phyloP scores from a whole-genome alignment of 352 stramenopile genomes.

The Pythium scleroteichum region DNA sequence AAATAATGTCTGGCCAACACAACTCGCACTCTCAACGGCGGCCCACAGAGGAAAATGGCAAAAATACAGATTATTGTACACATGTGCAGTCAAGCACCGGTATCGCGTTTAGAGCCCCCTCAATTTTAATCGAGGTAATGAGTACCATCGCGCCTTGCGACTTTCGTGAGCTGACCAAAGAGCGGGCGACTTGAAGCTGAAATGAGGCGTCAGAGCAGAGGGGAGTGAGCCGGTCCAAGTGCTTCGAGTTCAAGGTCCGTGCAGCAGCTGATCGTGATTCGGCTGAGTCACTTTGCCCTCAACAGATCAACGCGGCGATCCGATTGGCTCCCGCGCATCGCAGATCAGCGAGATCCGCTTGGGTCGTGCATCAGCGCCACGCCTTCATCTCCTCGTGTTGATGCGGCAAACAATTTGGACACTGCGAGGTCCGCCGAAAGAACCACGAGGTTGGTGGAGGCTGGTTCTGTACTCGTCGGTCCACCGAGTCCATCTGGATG shows the following conservation, averaged over 20 bases:
- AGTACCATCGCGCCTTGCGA: no score
- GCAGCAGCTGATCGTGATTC: background rate
- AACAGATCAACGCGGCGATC: background rate
- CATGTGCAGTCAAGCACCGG: background rate
- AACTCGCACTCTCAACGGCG: background rate
- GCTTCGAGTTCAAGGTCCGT: background rate
- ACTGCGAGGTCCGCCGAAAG: no score
- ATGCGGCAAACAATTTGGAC: background rate
- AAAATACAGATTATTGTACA: background rate
- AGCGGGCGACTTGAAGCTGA: background rate
- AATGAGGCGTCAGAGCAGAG: background rate
- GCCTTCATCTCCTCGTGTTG: background rate
- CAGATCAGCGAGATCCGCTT: background rate
- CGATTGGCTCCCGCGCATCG: background rate
- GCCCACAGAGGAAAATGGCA: background rate
- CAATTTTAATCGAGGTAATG: no score
- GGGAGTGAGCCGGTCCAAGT: background rate
- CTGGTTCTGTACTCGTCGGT: no score
- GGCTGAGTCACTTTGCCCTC: no score
- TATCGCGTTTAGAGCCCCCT: background rate
- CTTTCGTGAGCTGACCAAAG: background rate
- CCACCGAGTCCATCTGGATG: no score
- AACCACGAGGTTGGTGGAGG: no score
- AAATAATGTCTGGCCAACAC: no score
- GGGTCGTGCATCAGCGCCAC: background rate